These are phyloP conservation scores for Nakaseomyces nivariensis DNA, from an alignment of 1,139 yeast species.

Conservation along the genomic window DNA sequence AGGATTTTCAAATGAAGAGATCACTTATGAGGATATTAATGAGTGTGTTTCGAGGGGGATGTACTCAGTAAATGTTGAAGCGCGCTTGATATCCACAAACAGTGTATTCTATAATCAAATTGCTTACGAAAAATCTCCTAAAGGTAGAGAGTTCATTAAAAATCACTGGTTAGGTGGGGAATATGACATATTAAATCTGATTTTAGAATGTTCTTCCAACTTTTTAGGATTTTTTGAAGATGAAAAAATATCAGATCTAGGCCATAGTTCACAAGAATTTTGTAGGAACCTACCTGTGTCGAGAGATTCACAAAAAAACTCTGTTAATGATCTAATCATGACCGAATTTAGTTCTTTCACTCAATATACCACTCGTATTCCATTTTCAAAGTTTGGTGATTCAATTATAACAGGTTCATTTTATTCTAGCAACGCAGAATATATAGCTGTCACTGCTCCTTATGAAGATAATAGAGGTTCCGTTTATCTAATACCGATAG, in stretches of 20 bases:
- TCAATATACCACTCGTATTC: constrained; percentile 13
- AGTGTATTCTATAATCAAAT: constrained; percentile 9
- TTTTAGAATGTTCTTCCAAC: constrained; percentile 12
- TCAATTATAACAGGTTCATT: constrained; percentile 35
- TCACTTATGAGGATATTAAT: constrained; percentile 21
- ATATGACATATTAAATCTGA: constrained; percentile 12
- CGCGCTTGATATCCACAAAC: constrained; percentile 9
- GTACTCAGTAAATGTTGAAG: constrained; percentile 29
- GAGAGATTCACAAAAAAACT: not conserved
- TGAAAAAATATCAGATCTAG: not conserved
- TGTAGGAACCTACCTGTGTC: not conserved
- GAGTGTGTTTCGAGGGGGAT: constrained; percentile 44
- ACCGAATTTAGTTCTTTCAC: not conserved
- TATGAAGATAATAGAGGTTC: constrained; percentile 35
- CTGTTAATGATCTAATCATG: not conserved
- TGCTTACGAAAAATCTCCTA: constrained; percentile 15
- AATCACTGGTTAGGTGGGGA: constrained; percentile 22
- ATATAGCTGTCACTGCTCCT: constrained; percentile 43
- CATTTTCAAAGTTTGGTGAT: constrained; percentile 37
- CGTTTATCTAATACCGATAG: constrained; percentile 34
- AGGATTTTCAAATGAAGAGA: constrained; percentile 8
- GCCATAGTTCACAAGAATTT: not conserved
- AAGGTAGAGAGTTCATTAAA: constrained; percentile 15
- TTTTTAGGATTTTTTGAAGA: constrained; percentile 4
- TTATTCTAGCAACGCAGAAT: constrained; percentile 27